phyloP scores from a whole-genome alignment of 495 filamentous ascomycete genomes.

The Lineolata rhizophorae region DNA sequence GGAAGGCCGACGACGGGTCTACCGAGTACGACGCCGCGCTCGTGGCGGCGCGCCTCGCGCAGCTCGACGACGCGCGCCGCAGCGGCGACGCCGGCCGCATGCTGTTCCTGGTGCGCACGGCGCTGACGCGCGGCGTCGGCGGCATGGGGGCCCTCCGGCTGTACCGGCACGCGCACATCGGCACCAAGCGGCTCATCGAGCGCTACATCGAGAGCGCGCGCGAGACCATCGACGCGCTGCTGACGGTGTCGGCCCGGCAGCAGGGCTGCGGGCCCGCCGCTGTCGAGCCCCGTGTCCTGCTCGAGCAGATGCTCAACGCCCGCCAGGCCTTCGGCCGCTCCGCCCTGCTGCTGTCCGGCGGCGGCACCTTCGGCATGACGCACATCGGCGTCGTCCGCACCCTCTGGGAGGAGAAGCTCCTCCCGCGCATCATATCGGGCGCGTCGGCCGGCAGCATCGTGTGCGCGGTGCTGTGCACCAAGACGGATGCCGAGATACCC shows the following conservation, averaged over 20 bases:
- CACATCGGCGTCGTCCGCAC: constrained; percentile 88
- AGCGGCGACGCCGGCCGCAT: constrained; percentile 54
- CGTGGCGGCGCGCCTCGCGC: constrained; percentile 41
- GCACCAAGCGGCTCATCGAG: constrained; percentile 75
- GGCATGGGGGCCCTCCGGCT: constrained; percentile 68
- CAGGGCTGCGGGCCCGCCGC: background rate
- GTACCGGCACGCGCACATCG: constrained; percentile 66
- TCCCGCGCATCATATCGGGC: constrained; percentile 84
- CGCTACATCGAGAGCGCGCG: constrained; percentile 61
- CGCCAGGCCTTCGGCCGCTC: constrained; percentile 78
- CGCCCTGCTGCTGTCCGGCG: constrained; percentile 70
- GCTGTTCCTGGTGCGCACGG: constrained; percentile 62
- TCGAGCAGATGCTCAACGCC: constrained; percentile 53
- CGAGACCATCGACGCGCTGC: constrained; percentile 43
- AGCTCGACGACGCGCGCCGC: constrained; percentile 54
- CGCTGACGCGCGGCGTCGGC: constrained; percentile 59
- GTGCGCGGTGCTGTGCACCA: constrained; percentile 62
- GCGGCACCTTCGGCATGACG: constrained; percentile 88
- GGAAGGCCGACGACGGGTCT: constrained; percentile 48
- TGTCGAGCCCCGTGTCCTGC: constrained; percentile 39
- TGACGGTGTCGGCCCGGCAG: constrained; percentile 24
- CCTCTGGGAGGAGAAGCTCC: constrained; percentile 48
- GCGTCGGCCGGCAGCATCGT: constrained; percentile 92
- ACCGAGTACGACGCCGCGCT: constrained; percentile 42
- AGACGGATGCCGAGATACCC: constrained; percentile 69